These are phyloP conservation scores for Noccaea caerulescens DNA, from an alignment of 345 rosid genomes.

Conservation along the genomic window DNA sequence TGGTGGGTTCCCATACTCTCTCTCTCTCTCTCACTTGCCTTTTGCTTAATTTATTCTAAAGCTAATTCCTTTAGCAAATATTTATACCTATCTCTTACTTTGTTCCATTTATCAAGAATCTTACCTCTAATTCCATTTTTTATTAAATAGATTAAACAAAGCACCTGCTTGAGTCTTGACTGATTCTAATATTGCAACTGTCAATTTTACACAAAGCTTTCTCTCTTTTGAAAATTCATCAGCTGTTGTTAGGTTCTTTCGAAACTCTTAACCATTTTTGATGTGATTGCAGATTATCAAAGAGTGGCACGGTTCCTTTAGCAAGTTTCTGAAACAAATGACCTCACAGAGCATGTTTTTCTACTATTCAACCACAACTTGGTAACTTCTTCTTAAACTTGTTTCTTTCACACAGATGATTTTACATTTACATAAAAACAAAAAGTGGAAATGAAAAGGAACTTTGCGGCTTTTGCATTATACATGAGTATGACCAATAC, in stretches of 20 bases:
- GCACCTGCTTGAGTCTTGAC: slow-evolving; percentile 31
- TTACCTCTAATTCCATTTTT: slow-evolving; percentile 34
- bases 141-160: slow-evolving; percentile 28
- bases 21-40: too few species aligned
- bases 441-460: slow-evolving; percentile 33
- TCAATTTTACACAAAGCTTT: slow-evolving; percentile 29
- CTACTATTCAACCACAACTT: slow-evolving; percentile 26
- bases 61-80: slow-evolving; percentile 46
- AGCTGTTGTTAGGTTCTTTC: slow-evolving; percentile 33
- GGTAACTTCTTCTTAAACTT: slow-evolving; percentile 34
- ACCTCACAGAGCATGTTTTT: slow-evolving; percentile 16
- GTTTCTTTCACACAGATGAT: slow-evolving; percentile 11
- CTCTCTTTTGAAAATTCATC: slow-evolving; percentile 18
- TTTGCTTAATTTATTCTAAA: slow-evolving; percentile 37
- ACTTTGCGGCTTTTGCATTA: slow-evolving; percentile 48
- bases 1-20: slow-evolving; percentile 44
- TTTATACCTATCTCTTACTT: slow-evolving; percentile 47
- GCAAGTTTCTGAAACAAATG: slow-evolving; percentile 17
- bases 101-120: slow-evolving; percentile 48
- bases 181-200: slow-evolving; percentile 38
- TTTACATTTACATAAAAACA: slow-evolving; percentile 30
- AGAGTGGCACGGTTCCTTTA: slow-evolving; percentile 8
- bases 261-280: slow-evolving; percentile 39
- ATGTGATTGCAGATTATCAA: slow-evolving; percentile 38
- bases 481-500: slow-evolving; percentile 38